phyloP scores from a whole-genome alignment of 306 rosid species.

The Castanea sativa region DNA sequence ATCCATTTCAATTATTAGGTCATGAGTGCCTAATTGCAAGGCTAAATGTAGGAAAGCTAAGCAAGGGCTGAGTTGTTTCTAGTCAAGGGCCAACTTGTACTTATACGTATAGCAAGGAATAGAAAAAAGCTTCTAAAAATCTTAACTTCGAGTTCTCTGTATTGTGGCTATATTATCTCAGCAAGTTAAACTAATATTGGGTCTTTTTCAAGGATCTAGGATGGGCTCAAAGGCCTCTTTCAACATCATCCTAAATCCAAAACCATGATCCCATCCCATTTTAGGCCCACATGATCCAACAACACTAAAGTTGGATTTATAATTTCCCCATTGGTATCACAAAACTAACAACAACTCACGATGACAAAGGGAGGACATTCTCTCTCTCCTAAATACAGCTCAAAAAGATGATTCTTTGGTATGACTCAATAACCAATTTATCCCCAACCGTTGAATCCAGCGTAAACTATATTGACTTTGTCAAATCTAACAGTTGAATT shows the following conservation, averaged over 20 bases:
- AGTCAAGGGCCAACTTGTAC: too few relatives aligned
- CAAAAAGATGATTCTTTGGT: constrained; percentile 31
- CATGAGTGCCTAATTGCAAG: too few relatives aligned
- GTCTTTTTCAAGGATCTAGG: neutral
- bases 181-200: too few relatives aligned
- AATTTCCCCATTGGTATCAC: too few relatives aligned
- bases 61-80: too few relatives aligned
- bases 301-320: neutral
- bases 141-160: too few relatives aligned
- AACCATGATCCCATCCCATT: neutral
- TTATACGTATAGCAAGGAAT: too few relatives aligned
- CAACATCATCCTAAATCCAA: neutral
- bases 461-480: constrained; percentile 14
- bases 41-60: too few relatives aligned
- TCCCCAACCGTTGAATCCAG: constrained; percentile 64
- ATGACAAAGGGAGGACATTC: neutral
- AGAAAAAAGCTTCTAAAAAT: too few relatives aligned
- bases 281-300: neutral
- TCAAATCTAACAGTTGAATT: neutral
- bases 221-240: neutral
- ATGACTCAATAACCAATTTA: constrained; percentile 48
- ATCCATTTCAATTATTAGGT: too few relatives aligned
- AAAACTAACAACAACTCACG: too few relatives aligned
- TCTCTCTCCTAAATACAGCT: constrained; percentile 19
- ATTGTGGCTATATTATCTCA: too few relatives aligned